Evolutionary conservation across 345 rosid genomes (phyloP), one percentile per base, ranked within the genome.

Genomic region (Moricandia moricandioides): DNA sequence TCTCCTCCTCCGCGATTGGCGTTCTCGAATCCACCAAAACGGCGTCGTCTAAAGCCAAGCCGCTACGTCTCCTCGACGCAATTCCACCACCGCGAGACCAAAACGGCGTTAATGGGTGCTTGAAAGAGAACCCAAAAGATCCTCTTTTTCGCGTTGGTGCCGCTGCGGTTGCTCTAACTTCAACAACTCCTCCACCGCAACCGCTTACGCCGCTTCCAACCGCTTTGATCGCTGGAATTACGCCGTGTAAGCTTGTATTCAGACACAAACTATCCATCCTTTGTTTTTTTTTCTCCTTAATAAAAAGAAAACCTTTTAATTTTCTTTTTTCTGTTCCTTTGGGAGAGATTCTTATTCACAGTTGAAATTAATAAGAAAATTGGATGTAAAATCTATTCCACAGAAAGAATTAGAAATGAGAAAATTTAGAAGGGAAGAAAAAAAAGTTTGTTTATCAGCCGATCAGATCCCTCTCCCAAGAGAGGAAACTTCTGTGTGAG

Each of bases 21-120:
- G 54, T 73, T 12, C 73, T 76, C 16, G 45, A 65, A 26, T 90
- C 88, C 12, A 81, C 82, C 80, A 86, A 64, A 43, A 88, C 88
- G 43, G 87, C 84, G 13, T 89, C 90, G 55, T 87, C 97, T 0
- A 87, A 14, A 3, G 90, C 89, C 65, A 87, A 76, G 62, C 96
- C 92, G 11, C 80, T 83, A 29, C 79, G 69, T 75, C 84, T 79
- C 45, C 73, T 76, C 17, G 76, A 66, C 16, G 73, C 80, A 3
- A 83, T 84, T 37, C 79, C 83, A 6, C 86, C 84, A 9, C 68
- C 80, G 4, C 88, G 87, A 6, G 84, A 84, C 93, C 91, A 87
- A 72, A 88, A 75, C 59, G 91, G 82, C 71, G 79, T 86, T 67
- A 89, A 73, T 49, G 92, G 91, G 80, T 81, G 71, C 66, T 81